Conservation (phyloP, 805 yeast genomes). For the Starmera amethionina region DNA sequence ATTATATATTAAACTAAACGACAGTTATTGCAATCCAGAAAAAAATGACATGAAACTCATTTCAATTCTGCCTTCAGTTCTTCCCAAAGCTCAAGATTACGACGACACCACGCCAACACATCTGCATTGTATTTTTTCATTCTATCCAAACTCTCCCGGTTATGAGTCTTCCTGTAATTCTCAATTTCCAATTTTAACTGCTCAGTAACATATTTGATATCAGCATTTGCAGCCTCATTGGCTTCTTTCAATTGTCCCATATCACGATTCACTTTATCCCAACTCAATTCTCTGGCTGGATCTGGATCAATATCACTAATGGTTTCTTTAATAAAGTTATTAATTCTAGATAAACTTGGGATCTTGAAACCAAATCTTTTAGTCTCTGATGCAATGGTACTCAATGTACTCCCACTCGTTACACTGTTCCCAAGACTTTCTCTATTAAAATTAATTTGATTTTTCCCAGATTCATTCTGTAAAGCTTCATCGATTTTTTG, state of each 20-base stretch:
- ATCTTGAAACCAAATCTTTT: slow-evolving; percentile 28
- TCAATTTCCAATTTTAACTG: slow-evolving; percentile 30
- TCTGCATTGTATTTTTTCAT: slow-evolving; percentile 44
- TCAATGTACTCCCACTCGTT: neutral
- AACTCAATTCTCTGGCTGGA: slow-evolving; percentile 43
- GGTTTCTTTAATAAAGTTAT: slow-evolving; percentile 45
- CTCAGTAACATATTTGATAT: slow-evolving; percentile 38
- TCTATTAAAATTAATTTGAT: slow-evolving; percentile 19
- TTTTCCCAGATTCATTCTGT: slow-evolving; percentile 13
- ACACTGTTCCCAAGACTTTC: slow-evolving; percentile 10
- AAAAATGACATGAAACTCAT: neutral
- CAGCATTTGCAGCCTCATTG: slow-evolving; percentile 40
- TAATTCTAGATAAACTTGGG: slow-evolving; percentile 43
- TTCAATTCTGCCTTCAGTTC: slow-evolving; percentile 33
- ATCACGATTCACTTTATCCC: slow-evolving; percentile 32
- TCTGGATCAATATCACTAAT: slow-evolving; percentile 56
- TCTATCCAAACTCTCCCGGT: slow-evolving; percentile 41
- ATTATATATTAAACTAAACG: neutral
- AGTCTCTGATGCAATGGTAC: neutral
- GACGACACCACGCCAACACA: slow-evolving; percentile 56
- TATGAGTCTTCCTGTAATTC: slow-evolving; percentile 38
- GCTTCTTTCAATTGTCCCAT: slow-evolving; percentile 40
- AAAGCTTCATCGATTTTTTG: slow-evolving; percentile 28
- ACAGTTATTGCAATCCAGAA: neutral
- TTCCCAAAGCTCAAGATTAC: slow-evolving; percentile 59